Percentiles rank a stretch among this genome's conserved stretches.
Conservation (phyloP, 2,329 filamentous ascomycete species). For the Thielaviopsis ethacetica region DNA sequence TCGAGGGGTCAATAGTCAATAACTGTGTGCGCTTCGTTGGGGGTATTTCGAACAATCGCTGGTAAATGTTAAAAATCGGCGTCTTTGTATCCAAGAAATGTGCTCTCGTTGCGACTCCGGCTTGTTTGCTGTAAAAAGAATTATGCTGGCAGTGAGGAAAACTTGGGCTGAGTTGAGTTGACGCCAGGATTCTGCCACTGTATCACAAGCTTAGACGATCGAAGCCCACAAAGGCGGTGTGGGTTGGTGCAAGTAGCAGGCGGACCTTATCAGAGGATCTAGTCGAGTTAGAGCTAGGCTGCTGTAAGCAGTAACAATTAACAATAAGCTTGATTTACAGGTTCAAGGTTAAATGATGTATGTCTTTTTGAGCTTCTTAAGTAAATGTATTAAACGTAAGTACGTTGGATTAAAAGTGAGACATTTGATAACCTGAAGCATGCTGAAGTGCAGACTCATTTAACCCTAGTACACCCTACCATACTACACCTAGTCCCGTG, state of each 20-base stretch:
- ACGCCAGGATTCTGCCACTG: slow-evolving; percentile 10
- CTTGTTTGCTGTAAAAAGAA: background rate
- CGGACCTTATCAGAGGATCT: background rate
- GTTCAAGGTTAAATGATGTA: too few relatives aligned
- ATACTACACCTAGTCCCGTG: background rate
- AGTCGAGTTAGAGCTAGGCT: background rate
- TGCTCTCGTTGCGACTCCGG: background rate
- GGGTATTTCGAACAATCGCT: too few relatives aligned
- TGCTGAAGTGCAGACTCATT: background rate
- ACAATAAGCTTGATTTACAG: too few relatives aligned
- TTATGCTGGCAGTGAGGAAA: background rate
- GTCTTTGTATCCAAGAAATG: too few relatives aligned
- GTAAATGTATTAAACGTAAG: too few relatives aligned
- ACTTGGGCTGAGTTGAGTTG: background rate
- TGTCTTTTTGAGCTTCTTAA: too few relatives aligned
- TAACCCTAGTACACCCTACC: background rate
- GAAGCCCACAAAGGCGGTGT: slow-evolving; percentile 7
- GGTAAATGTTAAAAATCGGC: too few relatives aligned
- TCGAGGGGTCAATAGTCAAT: too few relatives aligned
- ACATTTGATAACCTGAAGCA: background rate
- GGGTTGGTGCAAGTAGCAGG: background rate
- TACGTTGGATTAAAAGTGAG: background rate
- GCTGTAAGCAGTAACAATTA: background rate
- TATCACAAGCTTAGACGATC: slow-evolving; percentile 6
- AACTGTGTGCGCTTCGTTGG: too few relatives aligned